Conservation (phyloP, 2,329 filamentous ascomycete species). For the Teratosphaeria destructans region DNA sequence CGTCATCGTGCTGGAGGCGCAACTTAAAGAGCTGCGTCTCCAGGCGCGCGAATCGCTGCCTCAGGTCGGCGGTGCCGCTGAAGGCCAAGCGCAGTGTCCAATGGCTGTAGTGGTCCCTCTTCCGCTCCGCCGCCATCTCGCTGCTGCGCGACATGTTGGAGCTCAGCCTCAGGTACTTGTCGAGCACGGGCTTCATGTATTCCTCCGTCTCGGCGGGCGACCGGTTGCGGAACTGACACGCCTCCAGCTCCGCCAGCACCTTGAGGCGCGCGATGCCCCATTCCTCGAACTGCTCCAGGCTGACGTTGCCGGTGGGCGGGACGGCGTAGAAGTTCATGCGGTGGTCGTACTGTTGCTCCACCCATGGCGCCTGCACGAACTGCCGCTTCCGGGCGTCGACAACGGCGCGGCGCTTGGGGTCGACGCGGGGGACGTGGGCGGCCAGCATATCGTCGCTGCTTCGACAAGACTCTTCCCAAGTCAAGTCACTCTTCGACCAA, state of each 20-base stretch:
- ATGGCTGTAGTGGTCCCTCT: conserved; percentile 95
- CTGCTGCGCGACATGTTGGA: conserved; percentile 56
- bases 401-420: conserved; percentile 63
- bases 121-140: conserved; percentile 57
- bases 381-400: conserved; percentile 77
- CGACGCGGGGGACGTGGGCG: conserved; percentile 30
- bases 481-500: too few relatives aligned
- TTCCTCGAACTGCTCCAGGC: conserved; percentile 93
- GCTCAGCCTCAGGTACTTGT: conserved; percentile 75
- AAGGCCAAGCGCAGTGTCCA: conserved; percentile 94
- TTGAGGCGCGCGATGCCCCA: conserved; percentile 92
- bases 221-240: conserved; percentile 90
- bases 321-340: conserved; percentile 85
- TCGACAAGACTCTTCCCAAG: not conserved
- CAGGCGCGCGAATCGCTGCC: conserved; percentile 72
- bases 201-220: conserved; percentile 66
- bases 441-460: conserved; percentile 18
- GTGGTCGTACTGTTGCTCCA: conserved; percentile 68
- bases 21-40: conserved; percentile 85
- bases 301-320: conserved; percentile 87
- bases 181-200: conserved; percentile 76
- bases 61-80: conserved; percentile 78
- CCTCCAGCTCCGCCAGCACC: conserved; percentile 80
- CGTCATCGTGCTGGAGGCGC: conserved; percentile 67
- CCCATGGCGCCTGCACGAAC: conserved; percentile 67